Base-by-base conservation (phyloP, 2,329 filamentous ascomycete species). In the Hortaea werneckii region DNA sequence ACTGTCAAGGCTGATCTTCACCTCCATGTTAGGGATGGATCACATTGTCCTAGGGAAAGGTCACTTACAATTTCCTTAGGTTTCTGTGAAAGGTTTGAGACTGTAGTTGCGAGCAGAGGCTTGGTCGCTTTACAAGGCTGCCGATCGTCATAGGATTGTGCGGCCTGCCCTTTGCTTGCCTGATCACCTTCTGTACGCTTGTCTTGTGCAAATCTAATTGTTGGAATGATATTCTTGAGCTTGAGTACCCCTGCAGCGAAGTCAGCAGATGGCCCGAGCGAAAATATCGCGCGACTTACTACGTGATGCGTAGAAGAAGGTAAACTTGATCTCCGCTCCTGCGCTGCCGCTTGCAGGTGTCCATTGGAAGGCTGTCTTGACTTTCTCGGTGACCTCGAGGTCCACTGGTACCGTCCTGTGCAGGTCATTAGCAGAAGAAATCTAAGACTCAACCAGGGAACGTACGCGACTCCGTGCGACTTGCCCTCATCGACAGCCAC, bases 141-240 rank as follows among this genome's bases (percentile, higher is more conserved):
- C n/a, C n/a, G n/a, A n/a, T 20, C 7, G 37, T 39, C 37, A 32
- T 8, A 12, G 10, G 11, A 29, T 5, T 20, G 5, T 10, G 32
- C 5, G n/a, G n/a, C 4, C 34, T 38, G 4, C 9, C 11, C 12
- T 10, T 26, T 13, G 4, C 11, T 40, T 13, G 38, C 28, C 28
- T n/a, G 26, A 10, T 26, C 12, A 5, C 11, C 26, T 40, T 40
- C 26, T 5, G 12, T 26, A 26, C 10, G 12, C 40, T 5, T 5
- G 4, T 5, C 6, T 42, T 11, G 5, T 29, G 34, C 6, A 28
- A 11, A n/a, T 8, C 10, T 9, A 29, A 29, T 6, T 3, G 29
- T 20, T 3, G 43, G 38, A n/a, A 41, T 27, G 37, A 45, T 41
- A 34, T 44, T 44, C 26, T 44, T 44, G 13, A 44, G 26, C 37